Base-by-base conservation (phyloP, 208 protist genomes). In the Entamoeba dispar region DNA sequence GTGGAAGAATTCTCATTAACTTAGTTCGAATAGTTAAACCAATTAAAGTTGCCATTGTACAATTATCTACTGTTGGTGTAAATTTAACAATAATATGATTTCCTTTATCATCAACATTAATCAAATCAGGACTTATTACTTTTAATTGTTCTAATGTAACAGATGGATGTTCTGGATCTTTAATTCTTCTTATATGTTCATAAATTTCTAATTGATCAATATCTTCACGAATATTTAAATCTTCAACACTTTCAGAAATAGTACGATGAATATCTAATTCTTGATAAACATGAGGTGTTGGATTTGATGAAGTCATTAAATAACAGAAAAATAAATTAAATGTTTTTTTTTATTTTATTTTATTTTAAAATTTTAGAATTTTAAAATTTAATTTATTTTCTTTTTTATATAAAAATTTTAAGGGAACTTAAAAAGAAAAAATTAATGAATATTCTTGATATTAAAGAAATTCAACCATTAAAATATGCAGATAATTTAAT, bases 61-160 rank as follows among this genome's bases (percentile, higher is more conserved):
- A 99, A 95, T 99, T 98, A 27, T 98, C 97, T 31, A 99, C 97
- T 0, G 98, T 99, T 0, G 98, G 98, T 19, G 98, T 99, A 95
- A 99, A 99, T 57, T 96, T 92, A 15, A 99, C 49, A 19, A 14
- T n/a, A 15, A 99, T 96, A 6, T 91, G 86, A 92, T 93, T 95
- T n/a, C 93, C 95, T 43, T 95, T 91, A 50, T 96, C 96, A 92
- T 98, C 95, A 1, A 99, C 96, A 3, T 93, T 95, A 57, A 99
- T 98, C 47, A 97, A 95, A 14, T 97, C 95, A 0, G 95, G 96
- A 92, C 97, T 95, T 27, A 98, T 96, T 7, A 99, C 97, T 49
- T 97, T 96, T n/a, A 99, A 96, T 96, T 99, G 97, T 95, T 99
- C 98, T 12, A 99, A 96, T 38, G 98, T 98, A 55, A 98, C 96